These are phyloP conservation scores for Scutellaria galericulata DNA, from an alignment of 257 asterid species.

Conservation along the genomic window DNA sequence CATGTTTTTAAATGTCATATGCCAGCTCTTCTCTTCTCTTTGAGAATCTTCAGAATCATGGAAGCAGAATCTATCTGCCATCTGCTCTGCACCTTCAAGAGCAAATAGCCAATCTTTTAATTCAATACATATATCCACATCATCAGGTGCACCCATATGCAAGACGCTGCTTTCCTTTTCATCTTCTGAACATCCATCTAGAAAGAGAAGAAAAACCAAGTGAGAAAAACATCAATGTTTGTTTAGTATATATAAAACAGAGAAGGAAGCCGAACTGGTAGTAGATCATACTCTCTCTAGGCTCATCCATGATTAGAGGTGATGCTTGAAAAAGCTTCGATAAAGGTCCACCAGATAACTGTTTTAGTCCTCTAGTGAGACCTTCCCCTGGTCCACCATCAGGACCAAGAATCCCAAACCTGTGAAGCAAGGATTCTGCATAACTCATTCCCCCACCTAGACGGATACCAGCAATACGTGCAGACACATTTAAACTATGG, in stretches of 20 bases:
- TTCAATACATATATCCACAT: constrained; percentile 76
- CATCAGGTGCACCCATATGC: constrained; percentile 90
- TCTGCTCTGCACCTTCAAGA: constrained; percentile 85
- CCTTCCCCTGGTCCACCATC: constrained; percentile 99
- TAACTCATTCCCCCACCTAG: constrained; percentile 98
- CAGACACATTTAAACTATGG: constrained; percentile 83
- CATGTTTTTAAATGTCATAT: constrained; percentile 71
- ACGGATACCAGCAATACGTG: constrained; percentile 86
- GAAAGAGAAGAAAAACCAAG: constrained; percentile 26
- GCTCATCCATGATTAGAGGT: constrained; percentile 56
- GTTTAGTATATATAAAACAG: constrained; percentile 31
- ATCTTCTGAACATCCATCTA: constrained; percentile 61
- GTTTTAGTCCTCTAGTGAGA: constrained; percentile 82
- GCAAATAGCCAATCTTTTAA: constrained; percentile 96
- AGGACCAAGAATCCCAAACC: constrained; percentile 93
- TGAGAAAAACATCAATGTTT: constrained; percentile 21
- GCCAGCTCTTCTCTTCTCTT: constrained; percentile 94
- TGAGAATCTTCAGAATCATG: constrained; percentile 50
- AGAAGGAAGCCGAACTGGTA: constrained; percentile 39
- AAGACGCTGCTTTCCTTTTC: constrained; percentile 50
- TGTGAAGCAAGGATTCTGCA: constrained; percentile 88
- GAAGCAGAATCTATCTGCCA: constrained; percentile 52
- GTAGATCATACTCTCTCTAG: constrained; percentile 52
- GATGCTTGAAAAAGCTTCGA: constrained; percentile 80
- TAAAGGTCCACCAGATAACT: constrained; percentile 86